These are phyloP conservation scores for Rhizophagus prolifer DNA, from an alignment of 192 early-diverging fungal species.

Conservation along the genomic window DNA sequence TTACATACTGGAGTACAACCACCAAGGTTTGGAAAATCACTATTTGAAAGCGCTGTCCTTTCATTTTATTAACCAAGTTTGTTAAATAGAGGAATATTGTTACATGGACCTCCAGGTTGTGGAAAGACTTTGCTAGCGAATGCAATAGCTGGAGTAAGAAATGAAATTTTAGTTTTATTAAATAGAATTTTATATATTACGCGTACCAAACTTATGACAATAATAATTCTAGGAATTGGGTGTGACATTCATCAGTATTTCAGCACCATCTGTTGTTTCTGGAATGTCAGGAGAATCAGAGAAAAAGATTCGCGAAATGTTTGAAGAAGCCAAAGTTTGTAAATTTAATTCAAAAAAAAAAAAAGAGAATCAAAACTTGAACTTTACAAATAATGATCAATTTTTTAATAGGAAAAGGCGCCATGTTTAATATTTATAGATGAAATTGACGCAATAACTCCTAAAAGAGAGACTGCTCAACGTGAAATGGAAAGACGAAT, in stretches of 20 bases:
- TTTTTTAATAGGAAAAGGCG: slow-evolving; percentile 45
- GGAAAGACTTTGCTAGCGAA: slow-evolving; percentile 95
- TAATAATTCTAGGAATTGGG: slow-evolving; percentile 61
- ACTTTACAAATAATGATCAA: too few relatives aligned
- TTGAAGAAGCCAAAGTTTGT: slow-evolving; percentile 84
- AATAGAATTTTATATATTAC: neutral
- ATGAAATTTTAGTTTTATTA: too few relatives aligned
- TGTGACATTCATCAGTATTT: slow-evolving; percentile 91
- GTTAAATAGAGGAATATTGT: slow-evolving; percentile 72
- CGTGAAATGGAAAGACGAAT: slow-evolving; percentile 96
- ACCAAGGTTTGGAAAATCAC: slow-evolving; percentile 43
- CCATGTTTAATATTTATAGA: slow-evolving; percentile 96
- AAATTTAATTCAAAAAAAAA: neutral
- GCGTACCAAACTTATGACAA: neutral
- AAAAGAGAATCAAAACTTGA: too few relatives aligned
- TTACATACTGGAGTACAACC: slow-evolving; percentile 90
- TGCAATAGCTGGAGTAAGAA: slow-evolving; percentile 85
- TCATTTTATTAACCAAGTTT: neutral
- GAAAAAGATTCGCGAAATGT: slow-evolving; percentile 96
- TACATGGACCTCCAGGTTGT: slow-evolving; percentile 97
- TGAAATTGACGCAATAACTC: slow-evolving; percentile 97
- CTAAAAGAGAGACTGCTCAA: slow-evolving; percentile 85
- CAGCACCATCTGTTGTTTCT: slow-evolving; percentile 91
- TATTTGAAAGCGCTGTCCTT: neutral
- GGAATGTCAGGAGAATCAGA: slow-evolving; percentile 99